These are phyloP conservation scores for Collybia sp. DNA, from an alignment of 768 basidiomycete species.

Conservation along the genomic window DNA sequence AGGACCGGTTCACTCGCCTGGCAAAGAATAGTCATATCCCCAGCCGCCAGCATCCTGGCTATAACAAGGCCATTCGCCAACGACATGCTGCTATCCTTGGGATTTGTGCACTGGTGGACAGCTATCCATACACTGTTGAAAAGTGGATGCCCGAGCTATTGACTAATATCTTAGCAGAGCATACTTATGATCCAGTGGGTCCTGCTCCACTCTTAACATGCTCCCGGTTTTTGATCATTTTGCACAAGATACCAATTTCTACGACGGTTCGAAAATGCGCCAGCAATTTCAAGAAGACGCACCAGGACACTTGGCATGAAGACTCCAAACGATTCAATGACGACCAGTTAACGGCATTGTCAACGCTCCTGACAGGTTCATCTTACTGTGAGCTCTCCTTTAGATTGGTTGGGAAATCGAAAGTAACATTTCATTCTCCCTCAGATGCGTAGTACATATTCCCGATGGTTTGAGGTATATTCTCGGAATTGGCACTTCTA, in stretches of 20 bases:
- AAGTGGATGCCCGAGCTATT: conserved; percentile 89
- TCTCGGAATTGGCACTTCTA: too few species aligned
- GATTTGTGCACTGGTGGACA: conserved; percentile 89
- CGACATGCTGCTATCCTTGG: conserved; percentile 91
- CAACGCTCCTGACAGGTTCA: conserved; percentile 81
- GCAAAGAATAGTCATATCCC: conserved; percentile 68
- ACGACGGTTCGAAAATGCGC: conserved; percentile 80
- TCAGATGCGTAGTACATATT: conserved; percentile 10
- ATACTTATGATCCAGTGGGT: conserved; percentile 79
- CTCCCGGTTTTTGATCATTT: conserved; percentile 9
- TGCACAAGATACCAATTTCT: conserved; percentile 67
- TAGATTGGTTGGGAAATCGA: too few species aligned
- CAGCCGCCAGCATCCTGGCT: conserved; percentile 53
- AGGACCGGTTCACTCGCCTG: conserved; percentile 80
- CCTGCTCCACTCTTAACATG: conserved; percentile 1
- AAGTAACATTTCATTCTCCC: too few species aligned
- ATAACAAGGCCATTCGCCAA: conserved; percentile 68
- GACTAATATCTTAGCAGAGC: conserved; percentile 72
- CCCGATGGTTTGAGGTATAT: too few species aligned
- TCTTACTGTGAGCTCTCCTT: conserved; percentile 59
- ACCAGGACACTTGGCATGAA: conserved; percentile 88
- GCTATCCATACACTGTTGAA: conserved; percentile 94
- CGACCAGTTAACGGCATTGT: conserved; percentile 77
- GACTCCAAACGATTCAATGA: conserved; percentile 84
- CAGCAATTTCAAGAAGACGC: conserved; percentile 75